Evolutionary conservation across 1,284 basidiomycete species (phyloP), one percentile per base, ranked within the genome.

Genomic region (Polyporus tsugae): DNA sequence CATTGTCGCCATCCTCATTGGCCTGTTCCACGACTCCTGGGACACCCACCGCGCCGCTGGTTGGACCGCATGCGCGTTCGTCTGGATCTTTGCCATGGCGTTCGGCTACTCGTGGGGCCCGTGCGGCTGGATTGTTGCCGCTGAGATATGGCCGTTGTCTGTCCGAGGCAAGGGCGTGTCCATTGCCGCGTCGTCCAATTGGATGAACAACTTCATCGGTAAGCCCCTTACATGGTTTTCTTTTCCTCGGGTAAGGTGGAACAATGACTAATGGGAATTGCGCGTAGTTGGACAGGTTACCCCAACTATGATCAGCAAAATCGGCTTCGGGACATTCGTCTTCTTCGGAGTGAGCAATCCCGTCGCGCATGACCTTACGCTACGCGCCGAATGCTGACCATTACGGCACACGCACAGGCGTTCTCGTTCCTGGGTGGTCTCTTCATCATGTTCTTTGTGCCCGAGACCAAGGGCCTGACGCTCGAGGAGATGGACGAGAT

Each of bases 191-290:
- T 91, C 89, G 6, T 89, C 89, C 1, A 91, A 91, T 79, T 92
- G 90, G 89, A 91, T 92, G 90, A 91, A 91, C 78, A 91, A 91
- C 77, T 92, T 91, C 78, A 91, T 91, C 71, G 88, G 88, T 85
- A 73, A 74, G 82, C 4, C 2, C 60, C n/a, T n/a, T 4, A 29
- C 7, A 22, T 25, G 19, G 4, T 4, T 38, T 22, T 4, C n/a
- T 7, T 38, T 22, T 29, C 29, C 29, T 29, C 29, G 29, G 29
- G n/a, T 42, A 29, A n/a, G 6, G 36, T 17, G 4, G 38, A 19
- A 33, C 2, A 19, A 19, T 35, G 58, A 41, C 25, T 71, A 10
- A 62, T 13, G 44, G 13, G 35, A n/a, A 29, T 35, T 59, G 42
- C 29, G 19, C 65, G n/a, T 63, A 72, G 77, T 80, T 62, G 75